Evolutionary conservation across 192 early-diverging fungal genomes (phyloP).

Genomic region (Mortierella claussenii): DNA sequence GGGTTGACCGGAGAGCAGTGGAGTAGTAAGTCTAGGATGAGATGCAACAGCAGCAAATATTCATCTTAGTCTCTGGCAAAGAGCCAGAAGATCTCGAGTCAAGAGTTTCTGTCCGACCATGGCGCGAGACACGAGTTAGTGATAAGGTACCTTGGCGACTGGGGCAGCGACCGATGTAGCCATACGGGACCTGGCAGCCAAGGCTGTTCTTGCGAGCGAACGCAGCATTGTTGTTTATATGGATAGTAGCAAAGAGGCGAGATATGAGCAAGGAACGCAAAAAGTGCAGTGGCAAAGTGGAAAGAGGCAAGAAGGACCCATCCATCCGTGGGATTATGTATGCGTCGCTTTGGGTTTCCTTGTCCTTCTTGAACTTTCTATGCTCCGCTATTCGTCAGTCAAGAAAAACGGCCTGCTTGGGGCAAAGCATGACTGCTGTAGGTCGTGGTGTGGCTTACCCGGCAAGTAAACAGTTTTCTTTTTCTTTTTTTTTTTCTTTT

Average conservation of each 20-base stretch:
- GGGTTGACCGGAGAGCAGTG: slow-evolving; percentile 25
- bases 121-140: neutral
- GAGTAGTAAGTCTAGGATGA: slow-evolving; percentile 26
- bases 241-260: neutral
- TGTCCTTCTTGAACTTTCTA: slow-evolving; percentile 3
- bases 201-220: slow-evolving; percentile 37
- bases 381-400: neutral
- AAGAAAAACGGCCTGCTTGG: no score
- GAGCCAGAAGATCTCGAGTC: no score
- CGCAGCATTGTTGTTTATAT: slow-evolving; percentile 21
- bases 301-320: neutral
- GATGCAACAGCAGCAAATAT: neutral
- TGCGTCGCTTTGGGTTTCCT: no score
- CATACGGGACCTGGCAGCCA: slow-evolving; percentile 27
- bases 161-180: slow-evolving; percentile 6
- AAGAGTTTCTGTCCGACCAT: no score
- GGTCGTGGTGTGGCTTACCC: neutral
- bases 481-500: slow-evolving; percentile 15
- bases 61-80: no score
- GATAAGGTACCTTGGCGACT: slow-evolving; percentile 21
- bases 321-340: no score
- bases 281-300: neutral
- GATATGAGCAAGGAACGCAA: neutral
- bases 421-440: slow-evolving; percentile 11
- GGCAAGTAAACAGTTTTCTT: slow-evolving; percentile 6